A percentile compares a stretch with the other conserved stretches of the same genome.
These are phyloP conservation scores for Hypoxylon cercidicola DNA, from an alignment of 495 filamentous ascomycete species.

Conservation along the genomic window DNA sequence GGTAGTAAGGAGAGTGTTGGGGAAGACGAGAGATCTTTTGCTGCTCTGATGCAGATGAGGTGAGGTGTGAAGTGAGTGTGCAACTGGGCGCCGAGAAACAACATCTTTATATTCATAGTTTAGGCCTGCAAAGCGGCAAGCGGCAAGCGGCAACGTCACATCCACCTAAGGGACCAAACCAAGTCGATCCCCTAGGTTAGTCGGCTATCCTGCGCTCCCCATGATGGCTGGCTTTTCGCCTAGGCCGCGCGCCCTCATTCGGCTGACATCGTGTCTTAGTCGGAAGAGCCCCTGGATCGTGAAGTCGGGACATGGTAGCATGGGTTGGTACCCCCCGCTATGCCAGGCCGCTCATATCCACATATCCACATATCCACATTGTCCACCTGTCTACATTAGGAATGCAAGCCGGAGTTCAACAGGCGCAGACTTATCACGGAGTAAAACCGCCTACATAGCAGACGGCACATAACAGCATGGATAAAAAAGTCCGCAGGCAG, in stretches of 20 bases:
- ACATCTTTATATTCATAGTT: conserved; percentile 36
- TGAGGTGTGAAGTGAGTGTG: conserved; percentile 14
- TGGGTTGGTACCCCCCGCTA: conserved; percentile 10
- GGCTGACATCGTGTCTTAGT: conserved; percentile 40
- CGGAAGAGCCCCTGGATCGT: conserved; percentile 38
- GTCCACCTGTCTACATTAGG: conserved; percentile 22
- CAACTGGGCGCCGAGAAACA: conserved; percentile 17
- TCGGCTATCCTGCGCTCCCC: conserved; percentile 21
- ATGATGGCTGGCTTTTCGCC: conserved; percentile 36
- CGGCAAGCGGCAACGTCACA: conserved; percentile 32
- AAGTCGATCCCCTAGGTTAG: conserved; percentile 5
- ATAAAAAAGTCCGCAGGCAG: conserved; percentile 13
- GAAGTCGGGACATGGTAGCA: conserved; percentile 29
- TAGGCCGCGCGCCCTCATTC: conserved; percentile 20
- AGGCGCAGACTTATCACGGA: conserved; percentile 9
- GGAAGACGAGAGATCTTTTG: conserved; percentile 38
- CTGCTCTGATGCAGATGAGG: conserved; percentile 21
- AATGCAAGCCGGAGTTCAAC: conserved; percentile 10
- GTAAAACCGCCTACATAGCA: conserved; percentile 16
- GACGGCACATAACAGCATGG: conserved; percentile 24
- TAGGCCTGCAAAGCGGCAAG: conserved; percentile 1
- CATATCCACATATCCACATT: neutral
- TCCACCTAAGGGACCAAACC: conserved; percentile 8
- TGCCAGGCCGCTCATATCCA: conserved; percentile 11
- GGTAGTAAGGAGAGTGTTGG: conserved; percentile 33